Percentiles rank a stretch among this genome's conserved stretches.
Conservation (phyloP, 2,329 filamentous ascomycete species). For the Xylariaceae sp. region DNA sequence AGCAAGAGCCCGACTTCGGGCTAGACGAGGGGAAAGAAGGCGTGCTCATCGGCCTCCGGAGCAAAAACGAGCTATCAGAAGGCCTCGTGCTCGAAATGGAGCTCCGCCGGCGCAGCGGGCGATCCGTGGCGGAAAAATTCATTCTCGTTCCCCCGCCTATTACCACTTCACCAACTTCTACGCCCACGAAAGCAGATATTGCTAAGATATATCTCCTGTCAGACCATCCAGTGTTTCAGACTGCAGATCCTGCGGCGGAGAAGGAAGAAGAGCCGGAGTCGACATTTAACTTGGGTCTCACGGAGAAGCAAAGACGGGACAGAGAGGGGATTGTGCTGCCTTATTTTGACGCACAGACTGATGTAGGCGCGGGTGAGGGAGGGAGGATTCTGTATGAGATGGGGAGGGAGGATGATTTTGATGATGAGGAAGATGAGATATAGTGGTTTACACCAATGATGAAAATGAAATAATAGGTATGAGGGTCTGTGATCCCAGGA, state of each 20-base stretch:
- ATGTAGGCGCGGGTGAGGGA: slow-evolving; percentile 73
- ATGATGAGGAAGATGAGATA: slow-evolving; percentile 64
- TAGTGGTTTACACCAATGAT: slow-evolving; percentile 15
- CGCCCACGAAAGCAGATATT: slow-evolving; percentile 18
- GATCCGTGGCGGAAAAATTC: slow-evolving; percentile 68
- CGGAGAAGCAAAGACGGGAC: slow-evolving; percentile 83
- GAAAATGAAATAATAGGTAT: slow-evolving; percentile 9
- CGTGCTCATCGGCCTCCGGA: slow-evolving; percentile 63
- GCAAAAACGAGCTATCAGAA: slow-evolving; percentile 19
- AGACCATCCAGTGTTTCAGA: slow-evolving; percentile 68
- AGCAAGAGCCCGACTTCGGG: slow-evolving; percentile 74
- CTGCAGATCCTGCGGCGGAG: slow-evolving; percentile 28
- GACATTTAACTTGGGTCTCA: slow-evolving; percentile 83
- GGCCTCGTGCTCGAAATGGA: slow-evolving; percentile 81
- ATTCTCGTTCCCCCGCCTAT: slow-evolving; percentile 39
- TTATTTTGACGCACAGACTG: slow-evolving; percentile 93
- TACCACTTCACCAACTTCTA: background rate
- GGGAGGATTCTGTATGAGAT: slow-evolving; percentile 95
- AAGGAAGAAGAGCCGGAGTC: slow-evolving; percentile 55
- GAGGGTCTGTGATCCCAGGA: too few relatives aligned
- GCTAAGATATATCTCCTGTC: slow-evolving; percentile 56
- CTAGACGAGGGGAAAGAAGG: slow-evolving; percentile 75
- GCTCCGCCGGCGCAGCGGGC: slow-evolving; percentile 75
- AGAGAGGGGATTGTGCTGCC: slow-evolving; percentile 87
- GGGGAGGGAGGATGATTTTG: slow-evolving; percentile 94